Base-by-base conservation (phyloP, 257 asterid species). In the Haberlea rhodopensis region DNA sequence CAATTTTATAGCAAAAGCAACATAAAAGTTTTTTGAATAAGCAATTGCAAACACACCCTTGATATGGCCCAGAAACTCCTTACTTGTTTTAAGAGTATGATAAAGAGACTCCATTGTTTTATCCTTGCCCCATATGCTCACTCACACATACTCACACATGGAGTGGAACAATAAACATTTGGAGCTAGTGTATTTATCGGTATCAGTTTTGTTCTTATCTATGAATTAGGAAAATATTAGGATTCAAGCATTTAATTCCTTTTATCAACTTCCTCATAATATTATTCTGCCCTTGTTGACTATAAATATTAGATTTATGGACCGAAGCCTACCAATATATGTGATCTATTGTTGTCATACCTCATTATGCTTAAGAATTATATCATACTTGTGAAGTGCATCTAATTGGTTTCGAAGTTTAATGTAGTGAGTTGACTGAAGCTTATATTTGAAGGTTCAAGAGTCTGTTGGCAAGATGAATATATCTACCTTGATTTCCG, bases 391-490 rank as follows among this genome's bases (percentile, higher is more conserved):
- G 28, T 59, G 26, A 34, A 61, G 11, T 64, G 40, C 54, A 21
- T 75, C 31, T 52, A 23, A 56, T 46, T 69, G 49, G 7, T 59
- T 63, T 54, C 34, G 7, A 53, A 57, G 18, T 49, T 73, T 65
- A 11, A 16, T 24, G 27, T 46, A 18, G 19, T 16, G 43, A 55
- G 45, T 45, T 57, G 75, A 68, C 80, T 70, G 53, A 62, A 26
- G 45, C 66, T 72, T n/a, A 57, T 57, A 52, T 64, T 62, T 49
- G 2, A 68, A 77, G 81, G 79, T 76, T 75, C 87, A 76, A 77
- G 86, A 87, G 46, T 72, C 80, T 51, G 66, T 67, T 75, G 79
- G 65, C 66, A 79, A 80, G 84, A 52, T 63, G 64, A 74, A 73
- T 45, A 53, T 65, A 21, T 63, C 74, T 23, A 64, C 75, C 32